phyloP scores from a whole-genome alignment of 305 asterid species.

The Fraxinus ornus region DNA sequence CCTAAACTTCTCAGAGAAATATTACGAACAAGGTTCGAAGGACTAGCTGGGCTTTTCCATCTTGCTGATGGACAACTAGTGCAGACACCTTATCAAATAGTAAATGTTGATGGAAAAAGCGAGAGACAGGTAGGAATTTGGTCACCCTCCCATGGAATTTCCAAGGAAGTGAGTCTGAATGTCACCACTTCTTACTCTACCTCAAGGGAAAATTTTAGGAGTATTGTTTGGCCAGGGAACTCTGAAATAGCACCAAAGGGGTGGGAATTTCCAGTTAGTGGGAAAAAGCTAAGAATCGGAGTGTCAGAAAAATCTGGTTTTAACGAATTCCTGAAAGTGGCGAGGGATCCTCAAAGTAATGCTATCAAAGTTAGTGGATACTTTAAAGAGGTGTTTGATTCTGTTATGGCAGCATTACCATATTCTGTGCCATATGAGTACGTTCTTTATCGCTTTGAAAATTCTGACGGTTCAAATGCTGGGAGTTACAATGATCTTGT shows the following conservation, averaged over 20 bases:
- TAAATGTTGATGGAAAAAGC: slow-evolving; percentile 36
- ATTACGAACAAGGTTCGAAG: slow-evolving; percentile 25
- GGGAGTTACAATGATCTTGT: background rate
- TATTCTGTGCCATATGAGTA: slow-evolving; percentile 15
- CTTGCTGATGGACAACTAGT: slow-evolving; percentile 38
- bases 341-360: slow-evolving; percentile 21
- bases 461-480: background rate
- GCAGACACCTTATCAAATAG: slow-evolving; percentile 37
- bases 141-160: slow-evolving; percentile 29
- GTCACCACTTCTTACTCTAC: background rate
- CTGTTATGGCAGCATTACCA: slow-evolving; percentile 13
- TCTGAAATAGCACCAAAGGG: slow-evolving; percentile 38
- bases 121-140: slow-evolving; percentile 37
- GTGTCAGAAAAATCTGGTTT: slow-evolving; percentile 39
- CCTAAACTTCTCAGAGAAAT: slow-evolving; percentile 28
- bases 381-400: slow-evolving; percentile 21
- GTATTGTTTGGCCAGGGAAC: slow-evolving; percentile 54
- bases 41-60: slow-evolving; percentile 31
- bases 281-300: slow-evolving; percentile 41
- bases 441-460: background rate
- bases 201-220: slow-evolving; percentile 12
- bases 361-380: slow-evolving; percentile 23
- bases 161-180: background rate
- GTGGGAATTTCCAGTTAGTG: slow-evolving; percentile 34
- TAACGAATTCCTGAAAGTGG: slow-evolving; percentile 30